Evolutionary conservation across 2,329 filamentous ascomycete species (phyloP), one percentile per base, ranked within the genome.

Genomic region (Monosporascus sp.): DNA sequence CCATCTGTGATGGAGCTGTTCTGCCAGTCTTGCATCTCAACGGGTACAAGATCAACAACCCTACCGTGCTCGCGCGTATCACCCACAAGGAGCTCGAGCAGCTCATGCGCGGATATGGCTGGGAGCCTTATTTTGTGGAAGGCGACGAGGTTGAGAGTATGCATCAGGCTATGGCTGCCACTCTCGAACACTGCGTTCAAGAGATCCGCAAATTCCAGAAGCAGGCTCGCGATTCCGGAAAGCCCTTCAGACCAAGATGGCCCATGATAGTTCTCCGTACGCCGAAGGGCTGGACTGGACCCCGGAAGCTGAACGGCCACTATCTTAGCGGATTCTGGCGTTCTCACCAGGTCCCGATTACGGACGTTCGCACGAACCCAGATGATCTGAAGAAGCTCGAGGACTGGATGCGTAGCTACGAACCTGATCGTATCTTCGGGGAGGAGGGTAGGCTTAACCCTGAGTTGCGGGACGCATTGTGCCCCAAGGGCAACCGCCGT

Each of bases 21-120:
- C 76, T 92, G 1, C 88, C 88, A 0, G 83, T 92, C 6, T 77
- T 92, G 11, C 87, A 92, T 68, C 76, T 92, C 36, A 92, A 92
- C 62, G 88, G 88, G 47, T 92, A 91, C 78, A 92, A 92, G 76
- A 91, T 91, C 74, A 89, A 89, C 74, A 89, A 90, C 69, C 86
- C 86, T 8, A 91, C 84, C 5, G 65, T 92, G 0, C 79, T 91
- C 17, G 83, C 88, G 15, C 83, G 88, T 59, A 86, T 92, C 64
- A 81, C 82, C 44, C 86, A 90, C 66, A 81, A 87, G 56, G 88
- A 92, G 70, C 76, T 92, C 6, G 79, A 83, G 60, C 73, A 78
- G 24, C 75, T 92, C 18, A 88, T 92, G 69, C 58, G 81, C 42
- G 88, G 88, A 31, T 91, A 90, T 62, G 88, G 88, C 59, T 92